Conservation (phyloP, 305 asterid species). For the Fraxinus platypoda region DNA sequence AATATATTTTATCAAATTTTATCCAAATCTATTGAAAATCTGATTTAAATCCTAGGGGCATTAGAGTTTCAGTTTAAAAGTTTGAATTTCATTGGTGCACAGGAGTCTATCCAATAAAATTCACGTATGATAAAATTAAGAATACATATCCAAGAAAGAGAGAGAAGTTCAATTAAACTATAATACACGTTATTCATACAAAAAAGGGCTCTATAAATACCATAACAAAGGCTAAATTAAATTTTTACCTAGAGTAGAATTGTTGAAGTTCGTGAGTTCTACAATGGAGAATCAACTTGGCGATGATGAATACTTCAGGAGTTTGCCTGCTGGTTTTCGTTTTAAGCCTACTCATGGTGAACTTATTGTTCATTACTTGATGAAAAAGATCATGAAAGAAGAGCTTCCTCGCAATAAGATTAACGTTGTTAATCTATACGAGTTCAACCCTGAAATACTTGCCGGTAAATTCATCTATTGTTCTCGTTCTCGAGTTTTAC, state of each 20-base stretch:
- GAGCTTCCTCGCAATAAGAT: conserved; percentile 13
- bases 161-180: background rate
- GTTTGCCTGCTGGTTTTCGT: conserved; percentile 20
- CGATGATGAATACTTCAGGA: background rate
- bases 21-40: no score
- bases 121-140: background rate
- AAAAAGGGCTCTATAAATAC: background rate
- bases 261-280: background rate
- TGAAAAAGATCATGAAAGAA: conserved; percentile 1
- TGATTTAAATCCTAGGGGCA: no score
- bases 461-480: background rate
- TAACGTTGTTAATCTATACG: background rate
- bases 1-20: no score
- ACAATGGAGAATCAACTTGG: background rate
- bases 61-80: background rate
- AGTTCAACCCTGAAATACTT: background rate
- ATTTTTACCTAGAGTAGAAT: background rate
- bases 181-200: background rate
- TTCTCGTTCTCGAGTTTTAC: background rate
- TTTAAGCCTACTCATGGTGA: conserved; percentile 22
- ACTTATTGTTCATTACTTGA: conserved; percentile 16
- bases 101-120: no score
- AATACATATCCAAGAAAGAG: background rate
- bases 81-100: background rate
- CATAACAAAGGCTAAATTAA: background rate